Conservation (phyloP, 2,329 filamentous ascomycete genomes). For the Phymatotrichopsis omnivora region DNA sequence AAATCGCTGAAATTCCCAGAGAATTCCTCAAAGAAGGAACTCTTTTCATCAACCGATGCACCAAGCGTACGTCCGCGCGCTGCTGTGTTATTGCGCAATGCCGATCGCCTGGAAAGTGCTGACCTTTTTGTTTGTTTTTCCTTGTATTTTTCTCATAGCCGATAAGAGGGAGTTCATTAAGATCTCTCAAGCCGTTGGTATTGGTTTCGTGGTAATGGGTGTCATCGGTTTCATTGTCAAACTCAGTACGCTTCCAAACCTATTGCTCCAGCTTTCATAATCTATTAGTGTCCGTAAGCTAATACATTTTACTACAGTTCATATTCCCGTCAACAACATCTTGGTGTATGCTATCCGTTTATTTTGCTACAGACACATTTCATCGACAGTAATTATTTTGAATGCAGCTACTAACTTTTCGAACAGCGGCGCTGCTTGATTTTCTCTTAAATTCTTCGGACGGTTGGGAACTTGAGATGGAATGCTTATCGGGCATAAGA, state of each 20-base stretch:
- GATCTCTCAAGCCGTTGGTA: constrained; percentile 44
- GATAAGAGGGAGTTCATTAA: constrained; percentile 38
- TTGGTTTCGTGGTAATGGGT: constrained; percentile 46
- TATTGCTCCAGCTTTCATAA: not conserved
- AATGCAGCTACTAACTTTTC: constrained; percentile 1
- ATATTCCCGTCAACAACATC: constrained; percentile 47
- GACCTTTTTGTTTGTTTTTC: no score
- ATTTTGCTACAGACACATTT: not conserved
- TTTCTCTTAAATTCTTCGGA: no score
- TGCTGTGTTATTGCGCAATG: no score
- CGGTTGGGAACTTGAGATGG: no score
- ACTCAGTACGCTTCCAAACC: constrained; percentile 35
- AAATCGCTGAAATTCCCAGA: constrained; percentile 57
- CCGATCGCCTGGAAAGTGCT: no score
- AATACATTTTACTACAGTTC: constrained; percentile 33
- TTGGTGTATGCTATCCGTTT: constrained; percentile 35
- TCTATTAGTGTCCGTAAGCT: not conserved
- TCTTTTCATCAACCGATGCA: constrained; percentile 53
- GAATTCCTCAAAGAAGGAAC: constrained; percentile 55
- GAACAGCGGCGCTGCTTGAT: constrained; percentile 24
- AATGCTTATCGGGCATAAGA: no score
- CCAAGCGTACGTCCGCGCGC: constrained; percentile 47
- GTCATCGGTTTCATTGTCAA: constrained; percentile 45
- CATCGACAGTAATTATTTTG: not conserved
- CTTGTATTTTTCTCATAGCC: no score